Base-by-base conservation (phyloP, 2,329 filamentous ascomycete species). In the Colletotrichum chrysophilum region DNA sequence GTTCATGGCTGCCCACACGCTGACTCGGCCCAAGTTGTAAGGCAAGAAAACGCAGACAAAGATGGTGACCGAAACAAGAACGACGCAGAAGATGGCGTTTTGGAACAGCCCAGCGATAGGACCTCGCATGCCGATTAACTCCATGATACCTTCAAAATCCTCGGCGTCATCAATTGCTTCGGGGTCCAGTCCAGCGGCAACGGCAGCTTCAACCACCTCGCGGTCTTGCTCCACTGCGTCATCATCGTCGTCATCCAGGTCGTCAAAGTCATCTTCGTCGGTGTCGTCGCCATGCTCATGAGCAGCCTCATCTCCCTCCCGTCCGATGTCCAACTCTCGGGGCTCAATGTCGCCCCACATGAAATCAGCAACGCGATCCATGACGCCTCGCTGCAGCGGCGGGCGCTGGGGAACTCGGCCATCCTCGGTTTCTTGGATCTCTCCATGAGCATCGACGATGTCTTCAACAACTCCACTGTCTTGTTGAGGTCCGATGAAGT, bases 81-180 rank as follows among this genome's bases (percentile, higher is more conserved):
- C 93, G 9, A 94, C 94, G 82, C 96, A 98, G 84, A 99, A 99
- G 18, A 98, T 93, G 71, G 95, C 96, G 79, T 99, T 99, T 81
- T 99, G 97, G 79, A 98, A 92, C 7, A 99, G 90, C 4, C 95
- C 96, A 16, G 94, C 93, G 4, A 99, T 89, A 1, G 97, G 97
- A 0, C 97, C 97, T 81, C 97, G 95, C 94, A 99, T 97, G 48
- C 97, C 97, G 75, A 99, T 94, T 18, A 99, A 91, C 83, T 99
- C 97, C 88, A 99, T 93, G 68, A 99, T 95, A 1, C 97, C 97
- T 82, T 99, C 97, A 18, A 99, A 92, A 81, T 99, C 97, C 84
- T 99, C 97, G 12, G 94, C 94, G 79, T 98, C 94, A 58, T 96
- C 94, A 56, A 95, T 90, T 12, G 93, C 94, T 79, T 95, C 93